A percentile compares a stretch with the other conserved stretches of the same genome.
phyloP scores from a whole-genome alignment of 768 basidiomycete genomes.

The Lepiota brunneoincarnata region DNA sequence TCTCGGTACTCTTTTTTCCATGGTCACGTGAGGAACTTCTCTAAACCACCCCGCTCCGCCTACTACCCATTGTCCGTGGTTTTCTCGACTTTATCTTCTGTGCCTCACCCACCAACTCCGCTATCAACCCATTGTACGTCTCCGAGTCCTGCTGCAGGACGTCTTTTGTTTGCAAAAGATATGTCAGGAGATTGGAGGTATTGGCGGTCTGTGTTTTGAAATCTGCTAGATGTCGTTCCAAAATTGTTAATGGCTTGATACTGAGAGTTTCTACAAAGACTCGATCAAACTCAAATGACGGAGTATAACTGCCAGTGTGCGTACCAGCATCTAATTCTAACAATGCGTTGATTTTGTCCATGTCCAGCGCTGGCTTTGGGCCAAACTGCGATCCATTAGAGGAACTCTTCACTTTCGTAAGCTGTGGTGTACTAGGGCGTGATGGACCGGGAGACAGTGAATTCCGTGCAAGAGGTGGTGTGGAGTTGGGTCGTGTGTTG shows the following conservation, averaged over 20 bases:
- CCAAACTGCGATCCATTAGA: constrained; percentile 57
- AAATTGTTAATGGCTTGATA: constrained; percentile 61
- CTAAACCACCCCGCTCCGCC: constrained; percentile 6
- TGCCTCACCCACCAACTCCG: constrained; percentile 89
- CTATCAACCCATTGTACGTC: constrained; percentile 88
- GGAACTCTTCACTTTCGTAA: constrained; percentile 27
- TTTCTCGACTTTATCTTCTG: constrained; percentile 78
- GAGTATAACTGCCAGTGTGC: constrained; percentile 15
- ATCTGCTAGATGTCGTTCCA: constrained; percentile 68
- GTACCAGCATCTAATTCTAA: constrained; percentile 67
- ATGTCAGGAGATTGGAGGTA: constrained; percentile 73
- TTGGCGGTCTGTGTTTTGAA: constrained; percentile 71
- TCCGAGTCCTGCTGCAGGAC: constrained; percentile 84
- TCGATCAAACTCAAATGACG: constrained; percentile 5
- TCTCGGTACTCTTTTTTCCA: constrained; percentile 11
- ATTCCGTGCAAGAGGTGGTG: constrained; percentile 52
- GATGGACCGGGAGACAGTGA: constrained; percentile 40
- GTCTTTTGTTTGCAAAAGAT: constrained; percentile 79
- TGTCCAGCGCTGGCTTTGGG: constrained; percentile 72
- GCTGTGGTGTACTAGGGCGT: constrained; percentile 52
- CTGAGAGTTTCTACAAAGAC: constrained; percentile 58
- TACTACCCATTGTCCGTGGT: constrained; percentile 26
- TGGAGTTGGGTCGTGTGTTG: constrained; percentile 77
- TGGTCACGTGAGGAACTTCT: constrained; percentile 9
- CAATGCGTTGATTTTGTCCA: constrained; percentile 59